These are phyloP conservation scores for Fusarium guadeloupense DNA, from an alignment of 2,329 filamentous ascomycete species.

Conservation along the genomic window DNA sequence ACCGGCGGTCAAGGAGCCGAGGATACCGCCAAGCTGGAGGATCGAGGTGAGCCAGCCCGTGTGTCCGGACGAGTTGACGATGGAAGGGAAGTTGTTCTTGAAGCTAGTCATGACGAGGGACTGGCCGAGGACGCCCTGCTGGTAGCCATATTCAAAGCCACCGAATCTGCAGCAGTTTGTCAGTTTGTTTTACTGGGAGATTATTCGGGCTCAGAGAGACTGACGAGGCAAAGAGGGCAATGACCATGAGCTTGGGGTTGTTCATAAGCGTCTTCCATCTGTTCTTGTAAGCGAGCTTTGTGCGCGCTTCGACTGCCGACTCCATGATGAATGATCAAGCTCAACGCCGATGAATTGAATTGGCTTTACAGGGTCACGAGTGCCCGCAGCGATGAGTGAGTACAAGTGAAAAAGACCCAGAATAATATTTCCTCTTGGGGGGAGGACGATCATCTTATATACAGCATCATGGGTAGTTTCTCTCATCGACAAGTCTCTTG, in stretches of 20 bases:
- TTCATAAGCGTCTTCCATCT: conserved; percentile 37
- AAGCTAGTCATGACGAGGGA: conserved; percentile 63
- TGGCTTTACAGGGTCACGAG: too few species aligned
- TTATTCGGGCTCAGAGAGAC: not conserved
- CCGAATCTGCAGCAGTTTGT: conserved; percentile 24
- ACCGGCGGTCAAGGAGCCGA: conserved; percentile 58
- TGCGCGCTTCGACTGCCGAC: conserved; percentile 23
- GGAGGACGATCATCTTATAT: conserved; percentile 6
- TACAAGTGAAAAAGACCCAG: not conserved
- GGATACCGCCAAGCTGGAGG: conserved; percentile 60
- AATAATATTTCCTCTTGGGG: not conserved
- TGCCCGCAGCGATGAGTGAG: too few species aligned
- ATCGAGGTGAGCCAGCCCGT: conserved; percentile 62
- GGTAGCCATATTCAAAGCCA: conserved; percentile 45
- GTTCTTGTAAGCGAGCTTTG: conserved; percentile 38
- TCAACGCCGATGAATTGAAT: not conserved
- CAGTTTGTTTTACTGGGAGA: not conserved
- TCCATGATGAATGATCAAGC: conserved; percentile 10
- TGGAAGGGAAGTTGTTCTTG: conserved; percentile 57
- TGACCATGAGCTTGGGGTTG: conserved; percentile 38
- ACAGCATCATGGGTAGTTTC: not conserved
- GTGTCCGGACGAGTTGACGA: conserved; percentile 56
- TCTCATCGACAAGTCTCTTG: conserved; percentile 1
- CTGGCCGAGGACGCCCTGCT: conserved; percentile 64
- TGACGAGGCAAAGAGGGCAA: conserved; percentile 41